A percentile compares a stretch with the other conserved stretches of the same genome.
These are phyloP conservation scores for Globisporangium viniferum DNA, from an alignment of 352 stramenopile species.

Conservation along the genomic window DNA sequence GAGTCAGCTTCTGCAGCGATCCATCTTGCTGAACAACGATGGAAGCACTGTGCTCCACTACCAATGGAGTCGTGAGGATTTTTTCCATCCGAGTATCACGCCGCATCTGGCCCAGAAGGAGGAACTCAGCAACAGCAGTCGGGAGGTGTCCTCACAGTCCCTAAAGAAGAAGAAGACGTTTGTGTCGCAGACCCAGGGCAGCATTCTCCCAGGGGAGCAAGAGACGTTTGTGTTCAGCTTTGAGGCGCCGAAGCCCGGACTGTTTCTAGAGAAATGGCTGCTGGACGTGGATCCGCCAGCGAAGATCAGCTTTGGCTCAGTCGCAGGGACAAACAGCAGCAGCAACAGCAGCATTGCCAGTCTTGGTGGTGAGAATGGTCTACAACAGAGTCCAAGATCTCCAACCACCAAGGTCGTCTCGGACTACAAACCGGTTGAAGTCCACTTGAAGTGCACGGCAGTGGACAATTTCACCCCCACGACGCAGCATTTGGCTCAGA, in stretches of 20 bases:
- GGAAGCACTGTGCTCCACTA: constrained; percentile 57
- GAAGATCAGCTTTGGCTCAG: constrained; percentile 3
- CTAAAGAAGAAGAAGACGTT: constrained; percentile 29
- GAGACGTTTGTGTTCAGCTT: constrained; percentile 67
- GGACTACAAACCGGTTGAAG: constrained; percentile 15
- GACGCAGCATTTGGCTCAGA: constrained; percentile 22
- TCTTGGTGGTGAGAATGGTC: background rate
- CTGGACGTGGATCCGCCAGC: constrained; percentile 53
- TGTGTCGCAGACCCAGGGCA: constrained; percentile 43
- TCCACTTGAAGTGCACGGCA: constrained; percentile 53
- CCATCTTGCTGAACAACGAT: constrained; percentile 41
- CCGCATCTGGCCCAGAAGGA: constrained; percentile 13
- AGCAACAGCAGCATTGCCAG: background rate
- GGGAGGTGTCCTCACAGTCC: constrained; percentile 11
- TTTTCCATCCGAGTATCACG: constrained; percentile 25
- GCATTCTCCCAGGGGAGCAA: constrained; percentile 48
- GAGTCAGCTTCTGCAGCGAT: constrained; percentile 35
- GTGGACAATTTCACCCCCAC: constrained; percentile 56
- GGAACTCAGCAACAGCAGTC: background rate
- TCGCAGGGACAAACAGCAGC: background rate
- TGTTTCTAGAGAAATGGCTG: constrained; percentile 73
- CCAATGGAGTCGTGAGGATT: constrained; percentile 45
- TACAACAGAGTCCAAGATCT: background rate
- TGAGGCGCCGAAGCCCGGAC: constrained; percentile 32
- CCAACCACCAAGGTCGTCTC: background rate